Base-by-base conservation (phyloP, 148 eudicot species). In the Rhododendron kiyosumense region DNA sequence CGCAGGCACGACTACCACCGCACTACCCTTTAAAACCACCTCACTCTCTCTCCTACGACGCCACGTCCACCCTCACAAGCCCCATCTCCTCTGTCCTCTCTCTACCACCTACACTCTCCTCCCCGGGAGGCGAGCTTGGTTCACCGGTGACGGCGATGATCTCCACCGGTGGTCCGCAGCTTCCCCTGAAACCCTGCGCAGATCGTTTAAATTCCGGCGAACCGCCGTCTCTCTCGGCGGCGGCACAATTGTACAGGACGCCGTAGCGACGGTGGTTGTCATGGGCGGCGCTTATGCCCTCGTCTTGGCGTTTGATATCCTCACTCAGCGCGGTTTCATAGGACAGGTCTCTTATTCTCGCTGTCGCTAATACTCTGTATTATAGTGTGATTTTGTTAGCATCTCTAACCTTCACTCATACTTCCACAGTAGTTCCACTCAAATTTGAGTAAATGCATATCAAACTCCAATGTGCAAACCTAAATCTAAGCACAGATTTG, bases 251-350 rank as follows among this genome's bases (percentile, higher is more conserved):
- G 84, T 86, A 7, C 93, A 88, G 48, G 97, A 94, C 83, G 93
- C 92, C 71, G 93, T 89, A 30, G 95, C 93, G 14, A 84, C 94
- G 69, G 88, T 84, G 12, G 51, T 87, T 0, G 88, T 88, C 0
- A 80, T 92, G 71, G 83, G 81, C 78, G 93, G 95, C 14, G 95
- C 90, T 18, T 94, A 93, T 82, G 87, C 88, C 57, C 89, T 94
- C 8, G 97, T 94, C 34, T 81, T 90, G 18, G 79, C 86, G 26
- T 92, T 93, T 86, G 95, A 93, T 85, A 11, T 49, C 85, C 93
- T 94, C 85, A 90, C 95, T 13, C 86, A 82, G 46, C 89, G 89
- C 32, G 79, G 87, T 24, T 22, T 92, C 85, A 89, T 94, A 8
- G 81, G 90, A 49, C 95, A 94, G 95, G 97, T 84, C 34, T 18